Evolutionary conservation across 2,329 filamentous ascomycete genomes (phyloP).

Genomic region (Xylaria sp.): DNA sequence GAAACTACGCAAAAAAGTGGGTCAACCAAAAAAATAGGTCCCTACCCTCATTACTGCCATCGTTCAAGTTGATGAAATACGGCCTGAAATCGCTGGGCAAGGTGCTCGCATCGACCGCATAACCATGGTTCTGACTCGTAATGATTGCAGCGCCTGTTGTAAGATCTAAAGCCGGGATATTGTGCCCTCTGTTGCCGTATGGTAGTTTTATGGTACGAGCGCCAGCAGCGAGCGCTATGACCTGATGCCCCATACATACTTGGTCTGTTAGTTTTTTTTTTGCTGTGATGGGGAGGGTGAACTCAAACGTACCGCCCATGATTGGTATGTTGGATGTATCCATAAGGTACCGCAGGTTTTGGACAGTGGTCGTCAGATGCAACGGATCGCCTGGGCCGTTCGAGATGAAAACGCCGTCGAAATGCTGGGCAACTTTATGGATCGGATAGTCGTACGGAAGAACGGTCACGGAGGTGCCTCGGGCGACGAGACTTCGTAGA

Average conservation of each 20-base stretch:
- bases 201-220: constrained; percentile 1
- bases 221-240: constrained; percentile 88
- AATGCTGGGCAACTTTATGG: constrained; percentile 97
- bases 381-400: constrained; percentile 98
- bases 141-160: not conserved
- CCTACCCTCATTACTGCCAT: too few species aligned
- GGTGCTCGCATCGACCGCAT: too few species aligned
- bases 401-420: constrained; percentile 98
- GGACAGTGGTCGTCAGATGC: constrained; percentile 93
- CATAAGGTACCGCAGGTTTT: constrained; percentile 91
- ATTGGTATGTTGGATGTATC: constrained; percentile 90
- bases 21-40: too few species aligned
- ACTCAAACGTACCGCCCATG: constrained; percentile 69
- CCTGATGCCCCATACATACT: constrained; percentile 97
- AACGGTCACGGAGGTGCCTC: constrained; percentile 90
- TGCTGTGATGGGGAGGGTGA: too few species aligned
- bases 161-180: not conserved
- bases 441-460: constrained; percentile 98
- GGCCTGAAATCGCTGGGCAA: too few species aligned
- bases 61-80: too few species aligned
- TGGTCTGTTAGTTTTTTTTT: too few species aligned
- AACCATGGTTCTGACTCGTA: too few species aligned
- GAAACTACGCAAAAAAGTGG: too few species aligned
- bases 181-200: not conserved
- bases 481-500: constrained; percentile 89